Evolutionary conservation across 768 basidiomycete species (phyloP).

Genomic region (Mycena chlorophos): DNA sequence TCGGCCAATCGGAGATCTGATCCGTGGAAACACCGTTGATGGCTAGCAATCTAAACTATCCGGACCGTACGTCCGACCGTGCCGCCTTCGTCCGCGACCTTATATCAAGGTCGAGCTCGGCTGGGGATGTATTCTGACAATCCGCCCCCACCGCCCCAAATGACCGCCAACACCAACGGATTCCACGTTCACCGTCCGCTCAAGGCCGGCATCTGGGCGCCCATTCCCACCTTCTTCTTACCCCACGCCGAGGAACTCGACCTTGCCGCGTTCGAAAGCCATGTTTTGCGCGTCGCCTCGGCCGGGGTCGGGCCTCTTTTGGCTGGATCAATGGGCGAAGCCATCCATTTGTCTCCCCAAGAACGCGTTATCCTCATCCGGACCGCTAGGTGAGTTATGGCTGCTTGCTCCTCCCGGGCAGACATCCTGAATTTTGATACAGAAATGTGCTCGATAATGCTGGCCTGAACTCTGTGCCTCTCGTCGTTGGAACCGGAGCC

Average conservation of each 20-base stretch:
- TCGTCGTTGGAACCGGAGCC: neutral
- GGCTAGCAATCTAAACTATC: neutral
- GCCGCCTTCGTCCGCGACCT: too few species aligned
- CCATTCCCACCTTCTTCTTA: slow-evolving; percentile 84
- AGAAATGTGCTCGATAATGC: slow-evolving; percentile 26
- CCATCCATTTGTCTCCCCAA: slow-evolving; percentile 64
- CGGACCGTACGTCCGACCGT: neutral
- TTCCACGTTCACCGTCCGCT: slow-evolving; percentile 52
- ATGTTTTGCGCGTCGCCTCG: slow-evolving; percentile 61
- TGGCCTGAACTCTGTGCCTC: neutral
- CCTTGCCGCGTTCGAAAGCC: slow-evolving; percentile 63
- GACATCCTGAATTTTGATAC: slow-evolving; percentile 82
- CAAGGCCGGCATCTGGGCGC: slow-evolving; percentile 77
- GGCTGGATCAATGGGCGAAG: slow-evolving; percentile 86
- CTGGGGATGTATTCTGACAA: neutral
- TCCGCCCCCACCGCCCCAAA: slow-evolving; percentile 21
- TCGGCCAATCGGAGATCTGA: too few species aligned
- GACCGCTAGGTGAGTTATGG: slow-evolving; percentile 69
- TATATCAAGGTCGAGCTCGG: too few species aligned
- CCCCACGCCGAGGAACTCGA: slow-evolving; percentile 81
- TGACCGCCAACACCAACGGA: slow-evolving; percentile 42
- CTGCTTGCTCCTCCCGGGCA: slow-evolving; percentile 55
- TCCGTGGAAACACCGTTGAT: too few species aligned
- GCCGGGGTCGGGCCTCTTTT: slow-evolving; percentile 74
- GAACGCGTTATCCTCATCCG: slow-evolving; percentile 69